Base-by-base conservation (phyloP, 1,139 yeast species). In the Diutina mesorugosa region DNA sequence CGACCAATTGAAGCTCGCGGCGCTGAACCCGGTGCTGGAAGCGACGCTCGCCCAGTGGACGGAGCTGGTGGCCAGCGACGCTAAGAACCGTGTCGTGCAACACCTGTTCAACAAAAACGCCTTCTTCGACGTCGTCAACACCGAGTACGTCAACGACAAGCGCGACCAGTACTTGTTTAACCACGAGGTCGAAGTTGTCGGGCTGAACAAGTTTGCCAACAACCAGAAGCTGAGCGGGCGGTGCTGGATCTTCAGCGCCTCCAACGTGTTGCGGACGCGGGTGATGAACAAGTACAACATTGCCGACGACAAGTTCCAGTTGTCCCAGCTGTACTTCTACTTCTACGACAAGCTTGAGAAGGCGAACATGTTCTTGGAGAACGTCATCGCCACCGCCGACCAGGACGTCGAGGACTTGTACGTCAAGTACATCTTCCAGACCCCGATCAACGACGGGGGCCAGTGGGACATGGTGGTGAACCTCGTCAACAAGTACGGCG, bases 191-290 rank as follows among this genome's bases (percentile, higher is more conserved):
- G 80, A 80, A 47, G 74, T 77, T 4, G 86, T 86, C 64, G 90
- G 90, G 2, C 67, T 83, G 3, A 93, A 95, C 28, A 74, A 68
- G 3, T 69, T 59, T 60, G 73, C 83, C 56, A 84, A 88, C 64
- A 83, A 85, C 69, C 96, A 89, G 69, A 79, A 80, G 65, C 68
- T 79, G 46, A 81, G 89, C 16, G 96, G 96, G 47, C 74, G 96
- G 64, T 89, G 96, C 69, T 89, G 96, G 96, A 76, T 89, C 61
- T 88, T 88, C 69, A 96, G 96, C 8, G 80, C 93, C 1, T 81
- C 88, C 57, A 89, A 88, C 63, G 79, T 85, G 56, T 71, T 88
- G 63, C 76, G 96, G 63, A 68, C 85, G 55, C 78, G 77, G 56
- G 80, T 86, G 54, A 83, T 85, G 68, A 73, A 78, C 63, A 79